phyloP scores from a whole-genome alignment of 139 green algal genomes.

The Coelastrella sp. region DNA sequence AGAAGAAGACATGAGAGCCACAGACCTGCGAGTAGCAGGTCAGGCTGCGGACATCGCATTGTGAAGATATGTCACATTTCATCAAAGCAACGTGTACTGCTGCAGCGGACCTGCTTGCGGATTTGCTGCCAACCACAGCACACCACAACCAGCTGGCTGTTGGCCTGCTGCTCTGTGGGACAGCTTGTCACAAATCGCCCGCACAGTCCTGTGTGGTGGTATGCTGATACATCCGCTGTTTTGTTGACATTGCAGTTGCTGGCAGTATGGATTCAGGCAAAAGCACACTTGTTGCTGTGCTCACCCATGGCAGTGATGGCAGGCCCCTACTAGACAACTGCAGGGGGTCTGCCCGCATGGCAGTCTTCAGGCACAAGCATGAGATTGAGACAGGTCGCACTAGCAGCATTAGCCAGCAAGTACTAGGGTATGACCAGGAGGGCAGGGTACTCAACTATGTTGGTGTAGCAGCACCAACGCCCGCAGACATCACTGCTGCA shows the following conservation, averaged over 20 bases:
- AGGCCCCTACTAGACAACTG: conserved; percentile 84
- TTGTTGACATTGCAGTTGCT: conserved; percentile 55
- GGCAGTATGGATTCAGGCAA: conserved; percentile 85
- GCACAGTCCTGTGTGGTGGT: no score
- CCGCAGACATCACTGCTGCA: conserved; percentile 63
- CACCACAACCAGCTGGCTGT: not conserved
- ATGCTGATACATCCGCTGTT: not conserved
- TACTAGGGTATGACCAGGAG: conserved; percentile 79
- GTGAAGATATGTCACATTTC: not conserved
- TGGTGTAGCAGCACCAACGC: conserved; percentile 58
- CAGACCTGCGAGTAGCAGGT: conserved; percentile 75
- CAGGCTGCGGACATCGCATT: not conserved
- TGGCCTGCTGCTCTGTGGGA: not conserved
- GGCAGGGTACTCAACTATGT: conserved; percentile 65
- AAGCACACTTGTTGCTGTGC: conserved; percentile 82
- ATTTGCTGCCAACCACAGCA: not conserved
- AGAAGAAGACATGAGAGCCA: conserved; percentile 57
- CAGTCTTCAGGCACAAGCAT: conserved; percentile 89
- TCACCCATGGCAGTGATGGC: conserved; percentile 78
- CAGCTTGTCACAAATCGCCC: not conserved
- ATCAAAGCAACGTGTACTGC: not conserved
- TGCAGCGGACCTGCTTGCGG: not conserved
- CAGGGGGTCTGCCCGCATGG: conserved; percentile 76
- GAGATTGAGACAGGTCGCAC: conserved; percentile 90
- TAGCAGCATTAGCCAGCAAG: conserved; percentile 70